Evolutionary conservation across 164 flowering plant genomes (phyloP), one percentile per base, ranked within the genome.

Genomic region (Tetracentron sinense): DNA sequence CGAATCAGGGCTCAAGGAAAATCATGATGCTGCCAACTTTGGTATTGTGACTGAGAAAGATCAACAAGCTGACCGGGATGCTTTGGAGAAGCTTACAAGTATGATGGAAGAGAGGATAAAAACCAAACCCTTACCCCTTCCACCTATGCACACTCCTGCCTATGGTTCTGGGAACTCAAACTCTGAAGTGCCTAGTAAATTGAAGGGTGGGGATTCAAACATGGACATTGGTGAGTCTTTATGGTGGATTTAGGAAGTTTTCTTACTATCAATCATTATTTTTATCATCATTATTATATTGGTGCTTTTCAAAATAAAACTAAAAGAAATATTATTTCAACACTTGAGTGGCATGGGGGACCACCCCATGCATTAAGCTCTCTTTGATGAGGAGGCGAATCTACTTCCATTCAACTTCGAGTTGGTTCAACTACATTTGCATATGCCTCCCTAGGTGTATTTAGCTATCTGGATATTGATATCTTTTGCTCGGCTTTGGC

Each of bases 31-130:
- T 66, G 33, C 85, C 33, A 76, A 56, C 54, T 95, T 89, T 86
- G 98, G 96, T 16, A 77, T 87, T 69, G 97, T 95, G 56, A 88
- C 92, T 60, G 89, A 85, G 71, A 96, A 88, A 65, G 99, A 95
- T 72, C 87, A 76, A 47, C 86, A 81, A 65, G 88, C 89, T 66
- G 99, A 95, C 60, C 75, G 63, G 58, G 98, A 84, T 64, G 91
- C 89, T 64, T 47, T 74, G 66, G 89, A 85, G 61, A 95, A 92
- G 80, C 74, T 95, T 64, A 69, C 70, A 12, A 75, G 56, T 49
- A 83, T 83, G 86, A 68, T 95, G 53, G 99, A 88, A 67, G 99
- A 95, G 75, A 82, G 99, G 75, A 25, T 86, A 64, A 92, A 87
- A 80, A 79, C 75, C 59, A 86, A 70, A 50, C 97, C 97, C 38